A percentile compares a stretch with the other conserved stretches of the same genome.
These are phyloP conservation scores for Rubus parviflorus DNA, from an alignment of 306 rosid species.

Conservation along the genomic window DNA sequence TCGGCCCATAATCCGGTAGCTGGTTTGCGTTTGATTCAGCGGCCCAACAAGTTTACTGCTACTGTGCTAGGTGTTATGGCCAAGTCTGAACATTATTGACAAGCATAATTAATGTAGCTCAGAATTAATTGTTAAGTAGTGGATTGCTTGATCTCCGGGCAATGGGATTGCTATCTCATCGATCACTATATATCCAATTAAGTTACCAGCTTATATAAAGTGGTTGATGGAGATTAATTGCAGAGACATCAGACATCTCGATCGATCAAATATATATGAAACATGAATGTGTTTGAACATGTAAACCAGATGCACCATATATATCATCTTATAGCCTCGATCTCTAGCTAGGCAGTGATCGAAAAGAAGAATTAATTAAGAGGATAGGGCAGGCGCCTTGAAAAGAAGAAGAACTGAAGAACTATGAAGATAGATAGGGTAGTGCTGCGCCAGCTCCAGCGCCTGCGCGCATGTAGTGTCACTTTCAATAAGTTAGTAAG, in stretches of 20 bases:
- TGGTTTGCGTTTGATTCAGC: no score
- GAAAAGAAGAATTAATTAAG: no score
- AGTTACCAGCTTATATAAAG: neutral
- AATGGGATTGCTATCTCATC: neutral
- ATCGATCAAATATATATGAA: neutral
- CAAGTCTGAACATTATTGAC: neutral
- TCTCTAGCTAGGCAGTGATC: neutral
- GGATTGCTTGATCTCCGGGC: conserved; percentile 3
- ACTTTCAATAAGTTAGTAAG: neutral
- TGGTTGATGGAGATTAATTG: neutral
- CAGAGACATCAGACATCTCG: neutral
- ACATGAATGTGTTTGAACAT: neutral
- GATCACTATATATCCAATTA: no score
- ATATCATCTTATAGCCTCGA: neutral
- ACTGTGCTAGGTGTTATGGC: neutral
- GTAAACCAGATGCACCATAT: neutral
- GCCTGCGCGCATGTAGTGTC: neutral
- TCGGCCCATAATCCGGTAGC: no score
- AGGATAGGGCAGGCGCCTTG: neutral
- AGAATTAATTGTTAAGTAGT: neutral
- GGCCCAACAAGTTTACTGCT: neutral
- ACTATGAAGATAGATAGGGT: neutral
- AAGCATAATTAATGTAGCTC: neutral
- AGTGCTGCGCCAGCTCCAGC: neutral
- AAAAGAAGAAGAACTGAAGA: neutral